These are phyloP conservation scores for Raddia distichophylla DNA, from an alignment of 176 grass and related monocot genomes.

Conservation along the genomic window DNA sequence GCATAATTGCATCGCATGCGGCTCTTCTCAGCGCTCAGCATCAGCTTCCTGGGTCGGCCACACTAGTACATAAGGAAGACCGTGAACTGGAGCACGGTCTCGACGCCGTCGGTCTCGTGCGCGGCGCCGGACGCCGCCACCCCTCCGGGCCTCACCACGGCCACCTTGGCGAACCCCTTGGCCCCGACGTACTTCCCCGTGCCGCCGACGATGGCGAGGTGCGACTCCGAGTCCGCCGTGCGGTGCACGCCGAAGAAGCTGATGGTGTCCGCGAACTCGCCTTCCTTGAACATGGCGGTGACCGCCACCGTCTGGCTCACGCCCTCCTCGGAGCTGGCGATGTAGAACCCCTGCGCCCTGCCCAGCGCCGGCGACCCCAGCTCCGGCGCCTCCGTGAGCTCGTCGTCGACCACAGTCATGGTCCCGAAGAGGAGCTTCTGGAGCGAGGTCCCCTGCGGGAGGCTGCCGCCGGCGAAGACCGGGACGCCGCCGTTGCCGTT, in stretches of 20 bases:
- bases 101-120: conserved; percentile 72
- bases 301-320: conserved; percentile 69
- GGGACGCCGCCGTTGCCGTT: conserved; percentile 36
- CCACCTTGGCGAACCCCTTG: conserved; percentile 62
- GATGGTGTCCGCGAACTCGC: conserved; percentile 55
- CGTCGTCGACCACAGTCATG: conserved; percentile 77
- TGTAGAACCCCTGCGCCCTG: conserved; percentile 69
- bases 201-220: conserved; percentile 66
- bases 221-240: conserved; percentile 61
- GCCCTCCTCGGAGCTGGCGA: conserved; percentile 64
- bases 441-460: conserved; percentile 62
- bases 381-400: conserved; percentile 62
- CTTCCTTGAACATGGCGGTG: conserved; percentile 66
- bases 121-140: conserved; percentile 42
- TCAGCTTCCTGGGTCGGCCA: not conserved
- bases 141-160: conserved; percentile 50
- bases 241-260: conserved; percentile 85
- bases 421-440: conserved; percentile 70
- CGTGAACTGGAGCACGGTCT: conserved; percentile 67
- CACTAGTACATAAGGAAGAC: conserved; percentile 40
- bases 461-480: conserved; percentile 61
- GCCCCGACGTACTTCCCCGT: conserved; percentile 58
- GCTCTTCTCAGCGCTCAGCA: too few relatives aligned
- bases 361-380: conserved; percentile 52
- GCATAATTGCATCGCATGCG: too few relatives aligned